A percentile compares a stretch with the other conserved stretches of the same genome.
Evolutionary conservation across 169 alveolate species (phyloP).

Genomic region (Plasmodium adleri): DNA sequence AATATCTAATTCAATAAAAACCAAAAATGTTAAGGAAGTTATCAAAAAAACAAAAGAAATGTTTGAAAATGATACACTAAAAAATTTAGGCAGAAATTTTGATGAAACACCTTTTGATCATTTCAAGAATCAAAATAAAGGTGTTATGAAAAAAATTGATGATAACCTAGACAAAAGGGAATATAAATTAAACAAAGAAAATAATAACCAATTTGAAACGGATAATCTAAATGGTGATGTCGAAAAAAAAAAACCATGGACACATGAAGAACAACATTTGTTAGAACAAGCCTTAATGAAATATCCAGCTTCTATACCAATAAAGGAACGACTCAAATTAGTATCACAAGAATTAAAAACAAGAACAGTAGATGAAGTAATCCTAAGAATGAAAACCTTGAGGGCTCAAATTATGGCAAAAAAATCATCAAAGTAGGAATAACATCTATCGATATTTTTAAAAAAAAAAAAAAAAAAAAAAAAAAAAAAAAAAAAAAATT

Average conservation of each 20-base stretch:
- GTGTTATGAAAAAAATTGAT: slow-evolving; percentile 78
- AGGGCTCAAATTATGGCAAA: slow-evolving; percentile 70
- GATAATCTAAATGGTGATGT: slow-evolving; percentile 3
- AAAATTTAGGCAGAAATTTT: slow-evolving; percentile 78
- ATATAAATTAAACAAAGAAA: slow-evolving; percentile 10
- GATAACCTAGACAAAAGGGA: slow-evolving; percentile 78
- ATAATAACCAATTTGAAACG: neutral
- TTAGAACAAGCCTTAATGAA: slow-evolving; percentile 86
- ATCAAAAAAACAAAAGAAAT: slow-evolving; percentile 91
- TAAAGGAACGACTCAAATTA: slow-evolving; percentile 85
- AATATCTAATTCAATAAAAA: slow-evolving; percentile 90
- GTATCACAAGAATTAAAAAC: slow-evolving; percentile 79
- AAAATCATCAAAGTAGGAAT: slow-evolving; percentile 38
- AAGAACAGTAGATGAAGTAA: slow-evolving; percentile 52
- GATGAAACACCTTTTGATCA: slow-evolving; percentile 80
- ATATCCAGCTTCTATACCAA: slow-evolving; percentile 84
- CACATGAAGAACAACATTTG: slow-evolving; percentile 84
- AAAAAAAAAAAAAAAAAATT: neutral
- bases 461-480: neutral
- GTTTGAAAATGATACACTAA: slow-evolving; percentile 80
- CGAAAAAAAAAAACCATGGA: slow-evolving; percentile 80
- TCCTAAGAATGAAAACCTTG: slow-evolving; percentile 41
- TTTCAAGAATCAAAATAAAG: slow-evolving; percentile 79
- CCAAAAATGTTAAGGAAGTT: slow-evolving; percentile 90
- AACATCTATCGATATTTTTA: neutral